Conservation (phyloP, 768 basidiomycete genomes). For the Mycena rosella region DNA sequence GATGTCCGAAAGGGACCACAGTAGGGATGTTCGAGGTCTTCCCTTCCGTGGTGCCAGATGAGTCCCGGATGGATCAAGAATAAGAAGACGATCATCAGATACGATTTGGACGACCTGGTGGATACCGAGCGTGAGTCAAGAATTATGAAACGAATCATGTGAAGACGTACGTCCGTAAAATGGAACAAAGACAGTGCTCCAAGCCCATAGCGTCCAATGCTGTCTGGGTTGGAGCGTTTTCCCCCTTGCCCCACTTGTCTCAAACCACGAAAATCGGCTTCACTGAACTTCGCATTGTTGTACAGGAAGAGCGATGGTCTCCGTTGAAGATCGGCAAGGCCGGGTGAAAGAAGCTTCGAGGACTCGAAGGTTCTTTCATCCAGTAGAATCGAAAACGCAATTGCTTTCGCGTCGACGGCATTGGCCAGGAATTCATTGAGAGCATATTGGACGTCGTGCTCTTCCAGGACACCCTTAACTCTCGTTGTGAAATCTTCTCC, state of each 20-base stretch:
- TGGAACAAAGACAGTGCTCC: constrained; percentile 47
- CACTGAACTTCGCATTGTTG: constrained; percentile 43
- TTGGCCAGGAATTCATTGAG: constrained; percentile 48
- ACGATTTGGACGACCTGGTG: constrained; percentile 43
- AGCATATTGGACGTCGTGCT: constrained; percentile 40
- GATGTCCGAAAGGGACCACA: constrained; percentile 20
- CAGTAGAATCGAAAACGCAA: constrained; percentile 37
- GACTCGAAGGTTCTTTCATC: constrained; percentile 30
- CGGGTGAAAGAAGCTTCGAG: constrained; percentile 28
- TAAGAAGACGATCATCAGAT: constrained; percentile 37
- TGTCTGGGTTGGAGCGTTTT: constrained; percentile 39
- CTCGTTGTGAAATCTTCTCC: constrained; percentile 43
- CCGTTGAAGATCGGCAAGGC: constrained; percentile 25
- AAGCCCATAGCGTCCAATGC: constrained; percentile 48
- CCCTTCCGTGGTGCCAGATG: constrained; percentile 38
- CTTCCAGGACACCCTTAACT: constrained; percentile 40
- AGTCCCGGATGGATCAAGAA: constrained; percentile 44
- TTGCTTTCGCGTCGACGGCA: constrained; percentile 45
- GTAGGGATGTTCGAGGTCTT: constrained; percentile 25
- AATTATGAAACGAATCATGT: not conserved
- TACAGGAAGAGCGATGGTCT: constrained; percentile 42
- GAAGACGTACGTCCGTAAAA: constrained; percentile 43
- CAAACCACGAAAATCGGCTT: constrained; percentile 44
- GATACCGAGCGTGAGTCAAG: not conserved
- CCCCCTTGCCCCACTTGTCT: constrained; percentile 44